Conservation (phyloP, 345 rosid species). For the Eutrema japonicum region DNA sequence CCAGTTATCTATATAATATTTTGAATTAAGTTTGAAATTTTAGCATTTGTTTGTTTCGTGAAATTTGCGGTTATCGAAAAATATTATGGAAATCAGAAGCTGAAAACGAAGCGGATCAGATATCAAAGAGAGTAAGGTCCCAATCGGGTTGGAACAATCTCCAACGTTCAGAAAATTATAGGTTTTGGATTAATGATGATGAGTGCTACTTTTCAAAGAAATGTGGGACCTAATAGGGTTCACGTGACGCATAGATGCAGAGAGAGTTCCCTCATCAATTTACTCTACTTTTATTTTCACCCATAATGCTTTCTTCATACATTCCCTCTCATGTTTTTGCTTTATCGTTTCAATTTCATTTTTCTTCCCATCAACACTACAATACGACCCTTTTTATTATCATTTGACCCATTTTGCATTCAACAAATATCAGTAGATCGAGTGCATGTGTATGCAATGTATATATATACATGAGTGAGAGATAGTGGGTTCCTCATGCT, state of each 20-base stretch:
- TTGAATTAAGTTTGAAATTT: no score
- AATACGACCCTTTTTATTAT: conserved; percentile 28
- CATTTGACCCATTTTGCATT: conserved; percentile 4
- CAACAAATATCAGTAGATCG: not conserved
- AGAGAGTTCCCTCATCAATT: conserved; percentile 31
- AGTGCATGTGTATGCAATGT: not conserved
- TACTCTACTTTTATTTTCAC: conserved; percentile 17
- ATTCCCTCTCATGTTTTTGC: not conserved
- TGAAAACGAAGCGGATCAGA: not conserved
- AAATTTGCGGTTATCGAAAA: not conserved
- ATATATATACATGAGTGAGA: not conserved
- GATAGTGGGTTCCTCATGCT: conserved; percentile 40
- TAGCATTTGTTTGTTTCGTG: not conserved
- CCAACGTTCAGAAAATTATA: conserved; percentile 37
- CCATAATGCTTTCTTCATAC: conserved; percentile 15
- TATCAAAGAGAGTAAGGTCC: conserved; percentile 12
- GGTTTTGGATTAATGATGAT: conserved; percentile 19
- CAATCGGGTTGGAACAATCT: conserved; percentile 12
- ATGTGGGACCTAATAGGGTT: conserved; percentile 26
- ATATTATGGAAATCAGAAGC: not conserved
- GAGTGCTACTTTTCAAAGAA: conserved; percentile 30
- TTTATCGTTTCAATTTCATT: conserved; percentile 6
- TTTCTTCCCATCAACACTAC: not conserved
- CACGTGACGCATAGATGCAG: conserved; percentile 34
- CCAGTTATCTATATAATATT: no score